phyloP scores from a whole-genome alignment of 495 filamentous ascomycete genomes.

The Daldinia caldariorum region DNA sequence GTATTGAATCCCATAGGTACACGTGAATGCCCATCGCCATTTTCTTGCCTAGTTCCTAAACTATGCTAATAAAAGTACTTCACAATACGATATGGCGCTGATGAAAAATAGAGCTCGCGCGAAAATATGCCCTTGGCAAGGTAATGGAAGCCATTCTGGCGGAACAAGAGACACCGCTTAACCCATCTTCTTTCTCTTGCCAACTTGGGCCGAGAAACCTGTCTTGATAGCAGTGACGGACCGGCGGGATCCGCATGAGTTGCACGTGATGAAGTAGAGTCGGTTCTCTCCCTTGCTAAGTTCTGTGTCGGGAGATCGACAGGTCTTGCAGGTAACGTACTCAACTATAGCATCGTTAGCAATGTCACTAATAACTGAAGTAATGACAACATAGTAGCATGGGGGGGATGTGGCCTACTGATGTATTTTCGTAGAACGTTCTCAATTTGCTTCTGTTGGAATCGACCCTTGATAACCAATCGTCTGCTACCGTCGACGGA shows the following conservation, averaged over 20 bases:
- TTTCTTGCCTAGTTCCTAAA: slow-evolving; percentile 28
- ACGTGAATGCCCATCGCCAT: slow-evolving; percentile 11
- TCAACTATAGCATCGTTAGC: slow-evolving; percentile 68
- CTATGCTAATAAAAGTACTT: background rate
- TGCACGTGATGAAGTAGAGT: slow-evolving; percentile 69
- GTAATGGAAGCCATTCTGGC: background rate
- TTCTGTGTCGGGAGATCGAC: slow-evolving; percentile 92
- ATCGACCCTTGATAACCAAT: slow-evolving; percentile 97
- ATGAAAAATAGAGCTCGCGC: background rate
- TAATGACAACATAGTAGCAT: background rate
- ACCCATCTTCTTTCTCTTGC: slow-evolving; percentile 81
- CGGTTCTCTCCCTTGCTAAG: slow-evolving; percentile 99
- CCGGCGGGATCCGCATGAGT: slow-evolving; percentile 81
- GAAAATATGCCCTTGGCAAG: background rate
- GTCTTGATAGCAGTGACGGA: slow-evolving; percentile 98
- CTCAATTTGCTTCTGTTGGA: slow-evolving; percentile 98
- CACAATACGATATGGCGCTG: background rate
- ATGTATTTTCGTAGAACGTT: slow-evolving; percentile 94
- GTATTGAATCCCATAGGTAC: background rate
- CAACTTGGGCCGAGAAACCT: slow-evolving; percentile 98
- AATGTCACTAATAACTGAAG: slow-evolving; percentile 3
- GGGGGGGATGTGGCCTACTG: slow-evolving; percentile 64
- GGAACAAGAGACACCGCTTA: slow-evolving; percentile 36
- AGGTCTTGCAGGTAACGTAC: slow-evolving; percentile 99
- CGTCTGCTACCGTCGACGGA: slow-evolving; percentile 91